Evolutionary conservation across 169 alveolate genomes (phyloP).

Genomic region (Sarcocystis neurona): DNA sequence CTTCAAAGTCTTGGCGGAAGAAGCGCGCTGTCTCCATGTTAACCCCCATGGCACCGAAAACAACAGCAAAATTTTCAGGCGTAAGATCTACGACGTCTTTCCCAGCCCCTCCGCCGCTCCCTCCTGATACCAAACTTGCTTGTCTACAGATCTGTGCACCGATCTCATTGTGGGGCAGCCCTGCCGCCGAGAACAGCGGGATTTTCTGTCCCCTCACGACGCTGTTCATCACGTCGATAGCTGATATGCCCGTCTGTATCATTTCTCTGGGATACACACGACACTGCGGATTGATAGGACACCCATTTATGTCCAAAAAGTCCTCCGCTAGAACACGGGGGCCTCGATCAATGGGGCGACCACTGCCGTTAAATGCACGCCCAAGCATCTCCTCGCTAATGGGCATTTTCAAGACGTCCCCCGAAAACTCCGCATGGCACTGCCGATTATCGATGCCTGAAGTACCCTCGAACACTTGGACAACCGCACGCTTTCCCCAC

Average conservation of each 20-base stretch:
- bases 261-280: slow-evolving; percentile 99
- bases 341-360: slow-evolving; percentile 99
- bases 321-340: slow-evolving; percentile 98
- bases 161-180: slow-evolving; percentile 99
- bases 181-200: slow-evolving; percentile 99
- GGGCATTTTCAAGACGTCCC: slow-evolving; percentile 98
- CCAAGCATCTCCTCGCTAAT: slow-evolving; percentile 99
- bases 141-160: slow-evolving; percentile 99
- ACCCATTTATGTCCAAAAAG: slow-evolving; percentile 95
- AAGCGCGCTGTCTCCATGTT: slow-evolving; percentile 99
- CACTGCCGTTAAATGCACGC: slow-evolving; percentile 99
- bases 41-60: slow-evolving; percentile 99
- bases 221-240: slow-evolving; percentile 99
- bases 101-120: no score
- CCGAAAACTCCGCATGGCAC: slow-evolving; percentile 97
- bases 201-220: slow-evolving; percentile 99
- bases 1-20: slow-evolving; percentile 99
- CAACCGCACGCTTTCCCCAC: slow-evolving; percentile 60
- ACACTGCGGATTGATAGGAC: slow-evolving; percentile 97
- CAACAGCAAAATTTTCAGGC: slow-evolving; percentile 99
- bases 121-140: slow-evolving; percentile 95
- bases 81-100: slow-evolving; percentile 98
- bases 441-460: slow-evolving; percentile 96
- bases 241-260: slow-evolving; percentile 99
- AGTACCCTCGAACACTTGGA: slow-evolving; percentile 99